Conservation (phyloP, 345 rosid genomes). For the Crucihimalaya himalaica region DNA sequence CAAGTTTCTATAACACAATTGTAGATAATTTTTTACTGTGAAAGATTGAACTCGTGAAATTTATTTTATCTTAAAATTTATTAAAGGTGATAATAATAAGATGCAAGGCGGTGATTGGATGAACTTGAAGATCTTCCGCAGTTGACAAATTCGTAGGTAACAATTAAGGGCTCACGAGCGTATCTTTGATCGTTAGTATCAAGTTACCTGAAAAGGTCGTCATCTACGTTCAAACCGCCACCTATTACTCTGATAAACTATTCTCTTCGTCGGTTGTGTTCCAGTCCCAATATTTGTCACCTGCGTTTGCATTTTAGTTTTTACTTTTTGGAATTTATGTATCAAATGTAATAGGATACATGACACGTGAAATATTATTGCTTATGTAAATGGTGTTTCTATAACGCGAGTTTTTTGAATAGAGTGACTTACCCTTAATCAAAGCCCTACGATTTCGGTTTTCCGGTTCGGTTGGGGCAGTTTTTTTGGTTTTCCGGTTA, state of each 20-base stretch:
- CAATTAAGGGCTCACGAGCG: conserved; percentile 47
- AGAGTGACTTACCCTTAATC: no score
- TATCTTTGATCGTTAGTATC: conserved; percentile 42
- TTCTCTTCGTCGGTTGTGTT: conserved; percentile 48
- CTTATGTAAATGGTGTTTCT: no score
- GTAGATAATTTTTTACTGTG: no score
- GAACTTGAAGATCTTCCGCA: conserved; percentile 34
- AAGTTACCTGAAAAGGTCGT: conserved; percentile 38
- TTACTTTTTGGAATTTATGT: background rate
- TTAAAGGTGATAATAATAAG: no score
- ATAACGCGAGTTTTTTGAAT: no score
- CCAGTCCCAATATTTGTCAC: conserved; percentile 51
- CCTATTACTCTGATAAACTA: conserved; percentile 57
- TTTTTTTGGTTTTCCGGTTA: no score
- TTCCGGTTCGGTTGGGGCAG: no score
- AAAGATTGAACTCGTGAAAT: no score
- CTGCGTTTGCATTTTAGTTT: conserved; percentile 32
- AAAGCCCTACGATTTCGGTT: no score
- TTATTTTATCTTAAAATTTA: no score
- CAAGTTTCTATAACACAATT: no score
- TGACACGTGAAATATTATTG: background rate
- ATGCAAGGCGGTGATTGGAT: background rate
- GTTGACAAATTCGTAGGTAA: conserved; percentile 47
- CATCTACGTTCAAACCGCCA: conserved; percentile 59
- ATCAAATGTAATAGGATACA: no score